These are phyloP conservation scores for Suaeda aralocaspica DNA, from an alignment of 148 eudicot genomes.

Conservation along the genomic window DNA sequence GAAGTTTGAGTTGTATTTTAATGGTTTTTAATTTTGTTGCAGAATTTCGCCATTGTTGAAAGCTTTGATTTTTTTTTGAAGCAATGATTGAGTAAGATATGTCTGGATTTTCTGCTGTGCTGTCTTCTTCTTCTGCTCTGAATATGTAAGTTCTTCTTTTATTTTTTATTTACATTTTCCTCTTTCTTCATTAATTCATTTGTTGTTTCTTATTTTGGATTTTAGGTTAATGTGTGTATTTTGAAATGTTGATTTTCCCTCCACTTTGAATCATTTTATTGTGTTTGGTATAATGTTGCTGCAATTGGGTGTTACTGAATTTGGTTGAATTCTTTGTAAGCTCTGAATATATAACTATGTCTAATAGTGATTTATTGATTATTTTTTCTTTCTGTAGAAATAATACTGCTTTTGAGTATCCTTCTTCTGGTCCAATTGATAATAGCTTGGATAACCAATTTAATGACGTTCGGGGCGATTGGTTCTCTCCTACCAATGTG, in stretches of 20 bases:
- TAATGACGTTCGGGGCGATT: constrained; percentile 20
- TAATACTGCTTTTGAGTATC: constrained; percentile 14
- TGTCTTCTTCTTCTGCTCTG: constrained; percentile 22
- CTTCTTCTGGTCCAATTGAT: constrained; percentile 10
- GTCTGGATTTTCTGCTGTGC: constrained; percentile 19
- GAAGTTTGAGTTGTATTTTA: constrained; percentile 4
- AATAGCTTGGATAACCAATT: constrained; percentile 7
- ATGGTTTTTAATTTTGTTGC: not conserved
- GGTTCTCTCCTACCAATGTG: constrained; percentile 26
- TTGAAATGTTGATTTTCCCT: constrained; percentile 25
- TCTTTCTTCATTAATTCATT: no score
- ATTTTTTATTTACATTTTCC: no score
- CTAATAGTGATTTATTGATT: no score
- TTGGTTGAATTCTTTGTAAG: not conserved
- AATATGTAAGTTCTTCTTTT: constrained; percentile 24
- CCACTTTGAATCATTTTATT: constrained; percentile 9
- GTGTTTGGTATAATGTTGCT: constrained; percentile 11
- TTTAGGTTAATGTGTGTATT: constrained; percentile 18
- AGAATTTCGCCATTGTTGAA: constrained; percentile 20
- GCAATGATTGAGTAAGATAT: constrained; percentile 19
- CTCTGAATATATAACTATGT: no score
- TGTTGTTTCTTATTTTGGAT: not conserved
- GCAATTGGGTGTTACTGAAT: constrained; percentile 6
- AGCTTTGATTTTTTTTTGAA: constrained; percentile 12
- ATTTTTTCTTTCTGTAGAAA: constrained; percentile 11